These are phyloP conservation scores for Eremothecium sinecaudum DNA, from an alignment of 1,139 yeast genomes.

Conservation along the genomic window DNA sequence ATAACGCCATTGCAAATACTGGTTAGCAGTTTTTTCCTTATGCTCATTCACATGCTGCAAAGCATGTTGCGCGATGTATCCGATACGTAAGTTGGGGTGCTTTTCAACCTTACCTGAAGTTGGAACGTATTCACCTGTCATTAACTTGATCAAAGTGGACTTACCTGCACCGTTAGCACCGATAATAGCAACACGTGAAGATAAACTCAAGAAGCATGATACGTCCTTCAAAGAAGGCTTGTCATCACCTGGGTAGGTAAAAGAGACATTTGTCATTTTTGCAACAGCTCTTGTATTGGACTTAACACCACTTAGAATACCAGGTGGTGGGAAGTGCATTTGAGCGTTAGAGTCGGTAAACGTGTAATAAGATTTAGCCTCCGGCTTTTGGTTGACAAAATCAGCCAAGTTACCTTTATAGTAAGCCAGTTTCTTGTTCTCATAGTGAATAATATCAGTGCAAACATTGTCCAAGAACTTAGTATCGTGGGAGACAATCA, in stretches of 20 bases:
- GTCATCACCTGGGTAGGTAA: constrained; percentile 79
- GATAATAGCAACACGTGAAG: constrained; percentile 90
- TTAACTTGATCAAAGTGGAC: constrained; percentile 82
- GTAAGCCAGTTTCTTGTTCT: constrained; percentile 86
- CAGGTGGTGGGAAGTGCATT: constrained; percentile 98
- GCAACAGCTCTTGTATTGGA: constrained; percentile 94
- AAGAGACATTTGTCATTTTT: constrained; percentile 75
- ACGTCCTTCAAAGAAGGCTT: constrained; percentile 75
- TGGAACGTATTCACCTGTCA: constrained; percentile 88
- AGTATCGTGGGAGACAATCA: constrained; percentile 96
- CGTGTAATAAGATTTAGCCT: constrained; percentile 94
- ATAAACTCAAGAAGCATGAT: constrained; percentile 78
- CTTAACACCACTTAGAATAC: constrained; percentile 90
- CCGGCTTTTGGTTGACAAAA: constrained; percentile 87
- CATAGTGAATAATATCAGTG: constrained; percentile 94
- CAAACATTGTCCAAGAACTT: constrained; percentile 93
- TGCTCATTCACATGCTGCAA: constrained; percentile 95
- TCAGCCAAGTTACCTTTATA: constrained; percentile 93
- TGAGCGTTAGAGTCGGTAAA: constrained; percentile 85
- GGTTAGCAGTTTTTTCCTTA: constrained; percentile 95
- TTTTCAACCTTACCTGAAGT: constrained; percentile 85
- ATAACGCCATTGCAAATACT: constrained; percentile 97
- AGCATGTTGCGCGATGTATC: constrained; percentile 98
- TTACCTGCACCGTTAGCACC: constrained; percentile 99
- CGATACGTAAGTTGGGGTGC: constrained; percentile 96